Base-by-base conservation (phyloP, 2,329 filamentous ascomycete genomes). In the Neonectria coccinea region DNA sequence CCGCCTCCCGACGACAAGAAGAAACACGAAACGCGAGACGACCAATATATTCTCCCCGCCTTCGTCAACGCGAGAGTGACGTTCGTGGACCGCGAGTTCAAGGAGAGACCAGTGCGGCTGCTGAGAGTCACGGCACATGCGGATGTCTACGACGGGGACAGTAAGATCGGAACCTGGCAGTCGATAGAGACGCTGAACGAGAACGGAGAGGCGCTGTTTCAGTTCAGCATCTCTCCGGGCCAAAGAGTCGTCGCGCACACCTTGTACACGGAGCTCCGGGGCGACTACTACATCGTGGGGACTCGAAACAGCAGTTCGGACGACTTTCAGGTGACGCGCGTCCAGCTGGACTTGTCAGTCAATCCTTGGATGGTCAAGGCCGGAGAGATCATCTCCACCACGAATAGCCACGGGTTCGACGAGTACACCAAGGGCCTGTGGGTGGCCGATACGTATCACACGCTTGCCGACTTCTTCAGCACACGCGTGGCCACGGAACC, bases 371-470 rank as follows among this genome's bases (percentile, higher is more conserved):
- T 44, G 41, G 41, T 44, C n/a, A 18, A 11, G n/a, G 41, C 41
- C n/a, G 41, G 41, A 18, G 41, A 44, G 18, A 44, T 18, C 10
- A 22, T 44, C 7, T 44, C 41, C 11, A 18, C n/a, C 29, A 52
- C 29, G 4, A 52, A 20, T 25, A 20, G 6, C n/a, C 29, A 52
- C 20, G 14, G 27, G 12, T 31, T 52, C 27, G 33, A 29, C 29
- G 27, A 52, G 16, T 20, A 31, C 27, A 8, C 29, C 48, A 33
- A 55, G 22, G 52, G n/a, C 11, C 52, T 55, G 9, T 55, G 52
- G 52, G 52, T 55, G 7, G 52, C 52, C 36, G 52, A 55, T 16
- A 39, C 52, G 12, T 55, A 25, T 36, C 33, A 18, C 52, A 55
- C 33, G 10, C 27, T 55, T 27, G 39, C 16, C 33, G 36, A 25